Conservation (phyloP, 148 eudicot genomes). For the Vaccinium macrocarpon region DNA sequence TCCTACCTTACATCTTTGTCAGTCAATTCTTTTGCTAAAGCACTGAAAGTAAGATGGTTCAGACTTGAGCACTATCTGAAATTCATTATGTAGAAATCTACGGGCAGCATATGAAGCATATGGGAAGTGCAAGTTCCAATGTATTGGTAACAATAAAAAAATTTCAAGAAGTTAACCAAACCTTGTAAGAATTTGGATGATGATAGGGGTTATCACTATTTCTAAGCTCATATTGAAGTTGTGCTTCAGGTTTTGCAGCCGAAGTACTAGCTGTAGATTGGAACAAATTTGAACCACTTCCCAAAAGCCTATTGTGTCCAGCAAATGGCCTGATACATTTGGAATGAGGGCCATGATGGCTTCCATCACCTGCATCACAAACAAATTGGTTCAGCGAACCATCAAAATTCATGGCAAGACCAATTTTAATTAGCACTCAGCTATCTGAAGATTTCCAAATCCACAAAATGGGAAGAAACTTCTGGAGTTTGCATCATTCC, state of each 20-base stretch:
- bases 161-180: background rate
- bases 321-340: background rate
- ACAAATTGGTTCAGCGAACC: background rate
- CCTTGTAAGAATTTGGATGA: conserved; percentile 8
- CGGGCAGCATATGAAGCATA: too few relatives aligned
- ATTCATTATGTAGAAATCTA: background rate
- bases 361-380: conserved; percentile 4
- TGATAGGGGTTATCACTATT: background rate
- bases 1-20: background rate
- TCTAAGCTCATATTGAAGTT: background rate
- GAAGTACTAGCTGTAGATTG: background rate
- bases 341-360: background rate
- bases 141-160: background rate
- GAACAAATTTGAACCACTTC: background rate
- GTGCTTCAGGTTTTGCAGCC: background rate
- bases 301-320: background rate
- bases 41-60: background rate
- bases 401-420: background rate
- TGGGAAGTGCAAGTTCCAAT: background rate
- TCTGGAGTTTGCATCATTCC: background rate
- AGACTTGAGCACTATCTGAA: background rate
- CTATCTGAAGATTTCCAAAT: background rate
- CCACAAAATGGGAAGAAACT: background rate
- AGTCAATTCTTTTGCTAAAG: background rate
- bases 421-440: background rate